Conservation (phyloP, 495 filamentous ascomycete genomes). For the Parathielavia hyrcaniae region DNA sequence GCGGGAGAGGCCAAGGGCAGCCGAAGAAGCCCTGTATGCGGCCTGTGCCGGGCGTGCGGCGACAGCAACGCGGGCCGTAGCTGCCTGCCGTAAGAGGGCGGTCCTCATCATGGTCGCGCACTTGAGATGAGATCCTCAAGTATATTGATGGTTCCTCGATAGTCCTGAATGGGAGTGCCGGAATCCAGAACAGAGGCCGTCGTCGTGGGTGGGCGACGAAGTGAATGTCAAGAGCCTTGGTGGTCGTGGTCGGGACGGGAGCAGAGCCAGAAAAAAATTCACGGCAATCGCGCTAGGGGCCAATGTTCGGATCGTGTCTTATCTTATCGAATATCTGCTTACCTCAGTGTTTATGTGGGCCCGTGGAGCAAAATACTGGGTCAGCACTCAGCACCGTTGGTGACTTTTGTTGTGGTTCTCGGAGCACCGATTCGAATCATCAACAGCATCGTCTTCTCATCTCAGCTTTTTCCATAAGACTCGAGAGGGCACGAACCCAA, state of each 20-base stretch:
- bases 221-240: neutral
- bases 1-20: conserved; percentile 18
- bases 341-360: too few relatives aligned
- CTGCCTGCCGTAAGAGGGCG: conserved; percentile 29
- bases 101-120: conserved; percentile 27
- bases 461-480: too few relatives aligned
- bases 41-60: conserved; percentile 25
- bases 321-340: conserved; percentile 18
- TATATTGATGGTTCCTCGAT: neutral
- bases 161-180: neutral
- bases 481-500: too few relatives aligned
- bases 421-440: too few relatives aligned
- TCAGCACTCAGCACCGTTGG: too few relatives aligned
- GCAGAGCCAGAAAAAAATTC: conserved; percentile 17
- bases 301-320: neutral
- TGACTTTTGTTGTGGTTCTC: too few relatives aligned
- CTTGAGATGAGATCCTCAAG: neutral
- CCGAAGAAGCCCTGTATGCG: conserved; percentile 22
- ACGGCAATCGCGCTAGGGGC: neutral
- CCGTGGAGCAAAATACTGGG: too few relatives aligned
- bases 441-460: too few relatives aligned
- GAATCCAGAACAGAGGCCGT: conserved; percentile 1
- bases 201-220: neutral
- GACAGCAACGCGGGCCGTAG: conserved; percentile 26
- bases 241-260: neutral